Percentiles rank a stretch among this genome's conserved stretches.
Conservation (phyloP, 2,329 filamentous ascomycete genomes). For the Nothomitra cinnamomea region DNA sequence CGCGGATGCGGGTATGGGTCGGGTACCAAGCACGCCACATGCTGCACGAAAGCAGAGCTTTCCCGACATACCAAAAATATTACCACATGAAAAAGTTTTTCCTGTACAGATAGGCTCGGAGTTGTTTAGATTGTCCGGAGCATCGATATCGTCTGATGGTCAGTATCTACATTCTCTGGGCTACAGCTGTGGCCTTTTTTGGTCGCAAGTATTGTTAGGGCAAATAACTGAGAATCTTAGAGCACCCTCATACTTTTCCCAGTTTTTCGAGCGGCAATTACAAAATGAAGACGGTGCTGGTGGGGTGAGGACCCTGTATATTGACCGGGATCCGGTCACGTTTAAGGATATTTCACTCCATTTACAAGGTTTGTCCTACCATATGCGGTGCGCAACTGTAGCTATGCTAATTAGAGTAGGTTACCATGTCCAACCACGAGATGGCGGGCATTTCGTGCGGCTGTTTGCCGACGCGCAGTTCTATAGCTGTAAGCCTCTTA, state of each 20-base stretch:
- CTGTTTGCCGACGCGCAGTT: conserved; percentile 92
- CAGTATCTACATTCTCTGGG: conserved; percentile 19
- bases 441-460: conserved; percentile 77
- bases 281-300: conserved; percentile 40
- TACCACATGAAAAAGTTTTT: conserved; percentile 56
- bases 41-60: conserved; percentile 12
- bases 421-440: conserved; percentile 68
- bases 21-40: conserved; percentile 12
- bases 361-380: conserved; percentile 43
- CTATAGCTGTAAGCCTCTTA: conserved; percentile 49
- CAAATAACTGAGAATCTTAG: conserved; percentile 31
- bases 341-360: conserved; percentile 83
- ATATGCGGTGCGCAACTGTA: conserved; percentile 5
- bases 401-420: conserved; percentile 24
- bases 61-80: conserved; percentile 22
- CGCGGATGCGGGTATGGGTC: not conserved
- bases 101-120: conserved; percentile 53
- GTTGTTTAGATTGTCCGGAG: conserved; percentile 51
- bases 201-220: conserved; percentile 7
- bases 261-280: conserved; percentile 79
- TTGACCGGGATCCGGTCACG: conserved; percentile 79
- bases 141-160: conserved; percentile 58
- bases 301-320: conserved; percentile 67
- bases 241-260: conserved; percentile 94
- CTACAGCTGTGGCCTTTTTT: conserved; percentile 2